Evolutionary conservation across 306 rosid species (phyloP), one percentile per base, ranked within the genome.

Genomic region (Trifolium repens): DNA sequence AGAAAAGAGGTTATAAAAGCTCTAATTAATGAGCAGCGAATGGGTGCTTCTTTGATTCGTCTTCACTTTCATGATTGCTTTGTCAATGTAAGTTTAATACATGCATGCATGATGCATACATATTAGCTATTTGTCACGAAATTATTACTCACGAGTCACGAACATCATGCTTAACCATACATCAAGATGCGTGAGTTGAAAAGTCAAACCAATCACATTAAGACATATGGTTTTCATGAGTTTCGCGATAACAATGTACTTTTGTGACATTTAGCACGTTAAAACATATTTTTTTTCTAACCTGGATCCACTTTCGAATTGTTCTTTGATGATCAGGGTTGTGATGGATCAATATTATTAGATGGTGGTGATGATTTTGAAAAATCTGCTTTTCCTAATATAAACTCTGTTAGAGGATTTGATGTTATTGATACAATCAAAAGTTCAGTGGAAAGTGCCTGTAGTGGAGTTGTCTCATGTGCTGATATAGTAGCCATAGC

Each of bases 61-160:
- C 93, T 94, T 67, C 98, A 94, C 76, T 91, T 94, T 77, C 98
- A 94, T 68, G 97, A 94, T 76, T 94, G 98, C 88, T 94, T 91
- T 81, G 97, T 94, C 5, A 90, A 88, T 7, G 98, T 94, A 64
- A 87, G 91, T 77, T 64, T 43, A 46, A 24, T 13, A 46, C 52
- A 39, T 44, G 14, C 26, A 43, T 17, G 52, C 27, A 30, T 19
- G 17, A 9, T 52, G 55, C 39, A 8, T 40, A 42, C 13, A 42
- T 43, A 42, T 42, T 0, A 11, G 49, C 12, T 43, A 43, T 43
- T 43, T 43, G 47, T 43, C 47, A 3, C 47, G 1, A 40, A 40
- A 43, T 10, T 43, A 43, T 43, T 9, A 9, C 46, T 43, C 47
- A 10, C 12, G 13, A 43, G 11, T 43, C 47, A 10, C 12, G 13